Base-by-base conservation (phyloP, 2,329 filamentous ascomycete species). In the Ophiosphaerella narmari region DNA sequence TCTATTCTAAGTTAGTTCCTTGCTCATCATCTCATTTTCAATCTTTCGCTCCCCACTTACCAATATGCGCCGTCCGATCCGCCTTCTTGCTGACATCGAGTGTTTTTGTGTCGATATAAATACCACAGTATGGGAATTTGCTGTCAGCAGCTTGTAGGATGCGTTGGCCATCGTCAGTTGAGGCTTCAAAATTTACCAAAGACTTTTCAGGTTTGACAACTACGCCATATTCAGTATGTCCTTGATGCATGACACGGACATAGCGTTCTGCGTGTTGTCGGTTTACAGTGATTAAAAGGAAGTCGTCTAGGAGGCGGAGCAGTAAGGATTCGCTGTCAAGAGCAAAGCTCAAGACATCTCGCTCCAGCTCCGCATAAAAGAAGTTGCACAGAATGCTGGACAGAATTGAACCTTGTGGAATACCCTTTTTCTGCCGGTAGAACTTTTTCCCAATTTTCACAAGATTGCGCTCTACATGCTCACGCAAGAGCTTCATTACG, bases 361-460 rank as follows among this genome's bases (percentile, higher is more conserved):
- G 74, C 72, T 99, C 94, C 1, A 97, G 82, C 55, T 94, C 86
- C 5, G 90, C 92, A 68, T 99, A 99, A 72, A 97, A 97, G 74
- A 96, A 93, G 74, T 91, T 97, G 78, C 94, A 97, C 5, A 99
- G 79, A 35, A 91, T 79, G 37, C 88, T 89, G 0, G 92, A 97
- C 5, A 99, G 71, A 1, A 97, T 82, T 0, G 92, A 97, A 7
- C 94, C 94, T 71, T 99, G 94, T 0, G 94, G 92, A 34, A 99
- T 97, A 12, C 94, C 94, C 18, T 82, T 78, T 70, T 86, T 93
- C 70, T 99, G 94, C 21, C 90, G 84, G 70, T 94, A 97, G 70
- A 86, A 91, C 60, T 87, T 90, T 75, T 91, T 93, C 40, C 91
- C 92, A 34, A 97, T 87, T 66, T 89, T 91, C 65, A 99, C 85